Conservation (phyloP, 2,329 filamentous ascomycete genomes). For the Aspergillus jensenii region DNA sequence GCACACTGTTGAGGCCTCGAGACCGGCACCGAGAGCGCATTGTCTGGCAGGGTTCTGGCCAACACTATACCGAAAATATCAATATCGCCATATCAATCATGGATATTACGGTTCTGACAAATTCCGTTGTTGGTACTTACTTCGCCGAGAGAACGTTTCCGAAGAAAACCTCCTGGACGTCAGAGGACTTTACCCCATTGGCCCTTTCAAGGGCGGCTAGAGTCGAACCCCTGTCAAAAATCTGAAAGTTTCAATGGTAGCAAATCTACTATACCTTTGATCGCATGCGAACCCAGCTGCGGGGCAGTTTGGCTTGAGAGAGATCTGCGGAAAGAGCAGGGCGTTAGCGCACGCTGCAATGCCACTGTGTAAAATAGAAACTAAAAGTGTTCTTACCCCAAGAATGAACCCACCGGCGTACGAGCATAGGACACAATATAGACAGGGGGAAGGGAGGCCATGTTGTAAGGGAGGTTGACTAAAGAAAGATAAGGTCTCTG, state of each 20-base stretch:
- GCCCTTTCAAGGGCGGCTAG: constrained; percentile 78
- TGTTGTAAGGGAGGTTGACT: constrained; percentile 44
- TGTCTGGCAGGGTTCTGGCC: constrained; percentile 96
- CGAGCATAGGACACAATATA: constrained; percentile 93
- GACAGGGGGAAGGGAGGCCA: constrained; percentile 80
- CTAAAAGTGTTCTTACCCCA: constrained; percentile 64
- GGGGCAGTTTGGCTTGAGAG: constrained; percentile 82
- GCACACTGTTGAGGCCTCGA: constrained; percentile 74
- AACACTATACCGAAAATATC: constrained; percentile 57
- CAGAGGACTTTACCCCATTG: constrained; percentile 79
- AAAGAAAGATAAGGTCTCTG: not conserved
- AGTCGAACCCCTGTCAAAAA: constrained; percentile 15
- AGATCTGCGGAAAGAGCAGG: constrained; percentile 57
- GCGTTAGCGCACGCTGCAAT: not conserved
- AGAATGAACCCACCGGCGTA: constrained; percentile 91
- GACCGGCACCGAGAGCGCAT: constrained; percentile 85
- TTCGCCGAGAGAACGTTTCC: constrained; percentile 97
- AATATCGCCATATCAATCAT: not conserved
- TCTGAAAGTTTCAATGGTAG: not conserved
- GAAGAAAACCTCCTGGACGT: constrained; percentile 96
- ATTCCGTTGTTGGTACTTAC: constrained; percentile 53
- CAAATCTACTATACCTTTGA: constrained; percentile 67
- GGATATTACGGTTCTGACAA: not conserved
- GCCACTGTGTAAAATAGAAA: constrained; percentile 5
- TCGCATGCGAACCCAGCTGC: constrained; percentile 85